Percentiles rank a stretch among this genome's conserved stretches.
These are phyloP conservation scores for Cystobasidium sp. DNA, from an alignment of 1,284 basidiomycete genomes.

Conservation along the genomic window DNA sequence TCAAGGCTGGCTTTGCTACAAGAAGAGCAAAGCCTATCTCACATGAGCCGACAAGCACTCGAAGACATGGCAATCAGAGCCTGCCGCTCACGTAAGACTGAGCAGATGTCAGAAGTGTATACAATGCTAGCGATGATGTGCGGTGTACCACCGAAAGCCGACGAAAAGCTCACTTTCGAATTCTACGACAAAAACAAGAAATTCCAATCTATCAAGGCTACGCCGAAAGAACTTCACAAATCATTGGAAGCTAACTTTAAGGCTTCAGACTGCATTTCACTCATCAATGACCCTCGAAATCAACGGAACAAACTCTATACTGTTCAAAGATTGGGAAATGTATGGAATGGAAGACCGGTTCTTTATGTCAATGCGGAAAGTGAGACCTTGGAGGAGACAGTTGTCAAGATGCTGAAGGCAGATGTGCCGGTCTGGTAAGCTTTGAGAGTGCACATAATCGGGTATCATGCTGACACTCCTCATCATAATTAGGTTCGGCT, in stretches of 20 bases:
- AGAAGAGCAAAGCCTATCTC: constrained; percentile 51
- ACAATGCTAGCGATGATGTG: constrained; percentile 82
- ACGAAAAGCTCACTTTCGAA: constrained; percentile 76
- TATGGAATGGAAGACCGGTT: constrained; percentile 82
- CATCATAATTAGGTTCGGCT: constrained; percentile 71
- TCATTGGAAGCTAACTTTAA: constrained; percentile 61
- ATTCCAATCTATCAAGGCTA: constrained; percentile 72
- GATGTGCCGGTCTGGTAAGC: constrained; percentile 74
- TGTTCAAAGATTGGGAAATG: constrained; percentile 87
- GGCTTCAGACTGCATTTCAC: constrained; percentile 73
- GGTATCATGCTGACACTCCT: neutral
- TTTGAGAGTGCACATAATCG: neutral
- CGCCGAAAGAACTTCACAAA: constrained; percentile 70
- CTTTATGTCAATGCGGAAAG: constrained; percentile 81
- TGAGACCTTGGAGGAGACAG: constrained; percentile 71
- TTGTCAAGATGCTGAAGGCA: constrained; percentile 78
- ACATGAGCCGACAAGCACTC: constrained; percentile 45
- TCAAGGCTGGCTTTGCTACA: constrained; percentile 56
- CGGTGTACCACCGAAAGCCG: constrained; percentile 77
- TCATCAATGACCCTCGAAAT: constrained; percentile 94
- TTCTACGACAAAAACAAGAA: constrained; percentile 77
- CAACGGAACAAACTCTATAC: constrained; percentile 81
- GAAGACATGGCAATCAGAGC: constrained; percentile 49
- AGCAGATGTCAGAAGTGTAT: constrained; percentile 82
- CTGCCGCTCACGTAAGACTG: constrained; percentile 70